Conservation (phyloP, 78 protist species). For the Dictyostelium firmibasis region DNA sequence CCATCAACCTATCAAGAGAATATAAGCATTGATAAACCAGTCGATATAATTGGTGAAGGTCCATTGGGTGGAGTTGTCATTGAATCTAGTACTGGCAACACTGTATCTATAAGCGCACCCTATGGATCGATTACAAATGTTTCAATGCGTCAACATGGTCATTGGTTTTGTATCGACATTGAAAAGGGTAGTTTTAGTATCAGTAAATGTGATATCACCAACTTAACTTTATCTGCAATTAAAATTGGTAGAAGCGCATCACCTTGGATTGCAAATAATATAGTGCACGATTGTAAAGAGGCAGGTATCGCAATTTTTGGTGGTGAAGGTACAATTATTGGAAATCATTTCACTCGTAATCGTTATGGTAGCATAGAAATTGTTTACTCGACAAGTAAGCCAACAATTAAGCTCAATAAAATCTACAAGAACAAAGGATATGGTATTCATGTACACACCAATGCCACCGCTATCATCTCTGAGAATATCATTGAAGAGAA, state of each 20-base stretch:
- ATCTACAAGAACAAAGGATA: constrained; percentile 69
- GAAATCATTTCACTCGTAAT: constrained; percentile 68
- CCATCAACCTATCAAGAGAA: constrained; percentile 43
- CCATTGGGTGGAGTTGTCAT: background rate
- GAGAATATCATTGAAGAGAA: constrained; percentile 77
- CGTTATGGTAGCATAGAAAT: constrained; percentile 61
- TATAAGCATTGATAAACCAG: constrained; percentile 43
- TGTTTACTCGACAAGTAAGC: constrained; percentile 45
- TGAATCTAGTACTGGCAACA: constrained; percentile 24
- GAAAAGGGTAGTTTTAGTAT: constrained; percentile 63
- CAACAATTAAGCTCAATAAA: constrained; percentile 49
- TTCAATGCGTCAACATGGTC: constrained; percentile 46
- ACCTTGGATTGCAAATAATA: constrained; percentile 70
- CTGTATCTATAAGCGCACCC: constrained; percentile 54
- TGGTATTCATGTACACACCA: constrained; percentile 72
- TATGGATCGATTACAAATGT: constrained; percentile 35
- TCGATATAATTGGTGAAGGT: constrained; percentile 70
- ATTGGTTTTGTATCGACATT: constrained; percentile 77
- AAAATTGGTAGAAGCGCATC: constrained; percentile 70
- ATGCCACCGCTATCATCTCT: constrained; percentile 36
- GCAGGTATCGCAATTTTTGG: constrained; percentile 80
- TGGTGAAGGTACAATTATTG: constrained; percentile 75
- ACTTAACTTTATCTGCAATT: constrained; percentile 39
- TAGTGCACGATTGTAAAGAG: constrained; percentile 71
- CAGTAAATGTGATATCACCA: constrained; percentile 64